Evolutionary conservation across 441 rosid species (phyloP).

Genomic region (Arabidopsis hybrid): DNA sequence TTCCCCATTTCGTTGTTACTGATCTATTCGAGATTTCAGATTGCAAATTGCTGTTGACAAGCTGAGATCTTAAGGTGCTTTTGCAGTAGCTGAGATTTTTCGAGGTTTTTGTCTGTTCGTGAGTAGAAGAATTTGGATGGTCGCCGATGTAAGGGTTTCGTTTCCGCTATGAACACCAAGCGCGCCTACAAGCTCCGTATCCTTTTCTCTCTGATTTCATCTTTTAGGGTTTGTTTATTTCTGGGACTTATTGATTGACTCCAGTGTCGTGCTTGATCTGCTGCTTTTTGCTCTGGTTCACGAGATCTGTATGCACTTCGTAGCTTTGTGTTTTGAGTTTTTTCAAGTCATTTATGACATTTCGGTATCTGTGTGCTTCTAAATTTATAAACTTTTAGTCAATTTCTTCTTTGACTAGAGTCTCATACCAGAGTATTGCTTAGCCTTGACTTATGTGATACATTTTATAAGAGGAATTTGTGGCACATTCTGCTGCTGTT

Average conservation of each 20-base stretch:
- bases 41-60: background rate
- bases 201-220: constrained; percentile 49
- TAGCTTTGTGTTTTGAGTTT: constrained; percentile 1
- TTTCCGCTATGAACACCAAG: constrained; percentile 87
- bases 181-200: constrained; percentile 99
- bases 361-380: background rate
- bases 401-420: constrained; percentile 19
- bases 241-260: too few species aligned
- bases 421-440: constrained; percentile 30
- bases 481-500: constrained; percentile 95
- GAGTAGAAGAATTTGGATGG: constrained; percentile 45
- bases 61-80: constrained; percentile 27
- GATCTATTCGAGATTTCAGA: constrained; percentile 36
- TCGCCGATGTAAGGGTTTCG: constrained; percentile 41
- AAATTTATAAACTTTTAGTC: background rate
- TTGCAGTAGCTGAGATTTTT: background rate
- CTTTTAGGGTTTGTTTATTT: background rate
- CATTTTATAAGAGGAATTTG: constrained; percentile 85
- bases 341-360: constrained; percentile 4
- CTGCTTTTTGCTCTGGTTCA: constrained; percentile 31
- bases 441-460: constrained; percentile 57
- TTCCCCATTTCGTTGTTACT: background rate
- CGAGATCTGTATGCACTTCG: constrained; percentile 32
- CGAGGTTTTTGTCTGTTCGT: background rate
- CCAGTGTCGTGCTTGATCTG: constrained; percentile 32